These are phyloP conservation scores for Taphrina betulina DNA, from an alignment of 1,139 yeast genomes.

Conservation along the genomic window DNA sequence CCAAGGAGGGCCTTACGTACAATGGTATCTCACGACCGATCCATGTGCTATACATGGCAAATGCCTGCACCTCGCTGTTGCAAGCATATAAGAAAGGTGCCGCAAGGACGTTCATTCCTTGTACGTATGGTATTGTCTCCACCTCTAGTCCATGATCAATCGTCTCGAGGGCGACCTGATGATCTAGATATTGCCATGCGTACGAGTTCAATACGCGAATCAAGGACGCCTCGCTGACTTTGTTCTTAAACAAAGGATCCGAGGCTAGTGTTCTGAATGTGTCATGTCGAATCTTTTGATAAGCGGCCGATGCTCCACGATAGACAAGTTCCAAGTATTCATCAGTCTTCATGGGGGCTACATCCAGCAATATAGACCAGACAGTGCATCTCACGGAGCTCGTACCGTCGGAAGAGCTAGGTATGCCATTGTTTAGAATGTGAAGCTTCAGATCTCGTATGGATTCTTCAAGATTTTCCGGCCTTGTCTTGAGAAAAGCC, in stretches of 20 bases:
- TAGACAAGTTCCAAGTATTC: constrained; percentile 58
- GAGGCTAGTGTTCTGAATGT: constrained; percentile 83
- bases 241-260: constrained; percentile 62
- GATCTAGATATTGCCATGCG: constrained; percentile 53
- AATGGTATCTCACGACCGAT: constrained; percentile 67
- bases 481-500: constrained; percentile 5
- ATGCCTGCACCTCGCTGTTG: constrained; percentile 85
- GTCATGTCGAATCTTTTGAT: constrained; percentile 76
- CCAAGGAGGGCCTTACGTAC: constrained; percentile 72
- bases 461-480: constrained; percentile 1
- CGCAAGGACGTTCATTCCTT: constrained; percentile 82
- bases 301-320: constrained; percentile 58
- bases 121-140: constrained; percentile 57
- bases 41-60: constrained; percentile 62
- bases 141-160: constrained; percentile 21
- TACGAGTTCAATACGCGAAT: constrained; percentile 70
- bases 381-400: constrained; percentile 67
- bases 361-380: constrained; percentile 76
- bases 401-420: constrained; percentile 2
- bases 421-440: constrained; percentile 26
- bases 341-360: constrained; percentile 55
- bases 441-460: constrained; percentile 22
- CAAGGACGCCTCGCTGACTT: constrained; percentile 67
- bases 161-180: background rate
- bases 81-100: constrained; percentile 81